Percentiles rank a stretch among this genome's conserved stretches.
Conservation (phyloP, 2,329 filamentous ascomycete genomes). For the Penicillium sp. region DNA sequence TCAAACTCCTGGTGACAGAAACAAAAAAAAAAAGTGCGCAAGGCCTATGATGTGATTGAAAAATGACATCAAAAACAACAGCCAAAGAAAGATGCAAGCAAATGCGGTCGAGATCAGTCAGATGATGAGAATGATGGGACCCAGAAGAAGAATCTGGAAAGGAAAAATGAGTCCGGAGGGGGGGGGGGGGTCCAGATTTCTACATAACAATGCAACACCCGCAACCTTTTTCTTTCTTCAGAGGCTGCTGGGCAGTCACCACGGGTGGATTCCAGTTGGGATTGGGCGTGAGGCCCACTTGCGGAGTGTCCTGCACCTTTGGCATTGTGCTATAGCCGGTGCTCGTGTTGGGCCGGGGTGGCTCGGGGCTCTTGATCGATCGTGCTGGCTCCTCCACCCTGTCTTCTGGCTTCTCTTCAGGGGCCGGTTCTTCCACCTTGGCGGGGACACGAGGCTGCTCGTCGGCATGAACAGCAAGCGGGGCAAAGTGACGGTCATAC, state of each 20-base stretch:
- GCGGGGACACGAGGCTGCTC: constrained; percentile 21
- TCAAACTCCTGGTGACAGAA: no score
- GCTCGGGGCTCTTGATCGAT: constrained; percentile 28
- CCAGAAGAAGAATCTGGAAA: constrained; percentile 12
- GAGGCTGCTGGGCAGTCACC: constrained; percentile 50
- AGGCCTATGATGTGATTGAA: no score
- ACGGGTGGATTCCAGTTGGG: constrained; percentile 40
- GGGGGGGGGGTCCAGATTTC: constrained; percentile 18
- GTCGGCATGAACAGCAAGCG: constrained; percentile 53
- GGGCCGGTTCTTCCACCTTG: constrained; percentile 10
- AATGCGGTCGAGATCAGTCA: no score
- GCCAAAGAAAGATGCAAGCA: no score
- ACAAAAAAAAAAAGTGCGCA: no score
- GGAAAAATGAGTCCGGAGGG: neutral
- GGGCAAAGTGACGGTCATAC: constrained; percentile 82
- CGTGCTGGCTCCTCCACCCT: constrained; percentile 15
- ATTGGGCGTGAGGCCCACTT: constrained; percentile 30
- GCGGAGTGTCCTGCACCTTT: constrained; percentile 37
- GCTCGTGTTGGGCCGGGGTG: constrained; percentile 35
- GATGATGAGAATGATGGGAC: neutral
- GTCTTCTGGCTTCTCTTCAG: constrained; percentile 2
- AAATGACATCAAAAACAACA: no score
- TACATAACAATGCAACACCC: constrained; percentile 73
- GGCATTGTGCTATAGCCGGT: constrained; percentile 49
- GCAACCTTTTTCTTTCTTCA: constrained; percentile 49